Evolutionary conservation across 495 filamentous ascomycete genomes (phyloP).

Genomic region (Bathelium albidoporum): DNA sequence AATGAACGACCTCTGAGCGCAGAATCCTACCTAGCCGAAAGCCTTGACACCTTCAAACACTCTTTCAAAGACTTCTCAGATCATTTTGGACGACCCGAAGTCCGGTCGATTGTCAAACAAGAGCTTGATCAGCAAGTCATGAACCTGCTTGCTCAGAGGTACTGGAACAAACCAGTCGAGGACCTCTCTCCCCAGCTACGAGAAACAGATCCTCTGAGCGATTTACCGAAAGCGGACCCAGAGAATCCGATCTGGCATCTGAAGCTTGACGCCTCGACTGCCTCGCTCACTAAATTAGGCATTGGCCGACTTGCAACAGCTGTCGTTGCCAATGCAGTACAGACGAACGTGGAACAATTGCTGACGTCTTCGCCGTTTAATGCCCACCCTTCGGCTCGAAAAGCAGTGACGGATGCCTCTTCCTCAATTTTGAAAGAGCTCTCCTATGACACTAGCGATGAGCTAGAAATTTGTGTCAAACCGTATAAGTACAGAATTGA

Average conservation of each 20-base stretch:
- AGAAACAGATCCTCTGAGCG: constrained; percentile 62
- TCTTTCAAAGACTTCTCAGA: constrained; percentile 90
- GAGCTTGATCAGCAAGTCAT: constrained; percentile 92
- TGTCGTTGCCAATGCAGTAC: constrained; percentile 78
- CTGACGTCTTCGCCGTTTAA: constrained; percentile 71
- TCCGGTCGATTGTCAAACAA: constrained; percentile 78
- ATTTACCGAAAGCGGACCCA: constrained; percentile 71
- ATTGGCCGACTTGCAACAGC: constrained; percentile 87
- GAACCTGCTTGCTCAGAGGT: constrained; percentile 86
- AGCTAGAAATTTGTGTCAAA: constrained; percentile 99
- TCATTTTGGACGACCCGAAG: constrained; percentile 77
- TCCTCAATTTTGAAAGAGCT: constrained; percentile 83
- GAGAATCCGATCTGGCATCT: constrained; percentile 85
- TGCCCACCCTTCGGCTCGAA: constrained; percentile 79
- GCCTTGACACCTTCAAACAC: constrained; percentile 93
- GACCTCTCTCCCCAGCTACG: constrained; percentile 51
- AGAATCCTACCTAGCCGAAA: constrained; percentile 91
- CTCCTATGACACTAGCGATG: constrained; percentile 91
- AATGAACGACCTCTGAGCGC: constrained; percentile 92
- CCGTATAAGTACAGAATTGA: constrained; percentile 98
- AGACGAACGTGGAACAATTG: constrained; percentile 71
- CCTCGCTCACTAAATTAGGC: constrained; percentile 81
- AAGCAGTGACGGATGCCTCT: constrained; percentile 82
- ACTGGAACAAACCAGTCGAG: constrained; percentile 97
- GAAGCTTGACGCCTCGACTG: constrained; percentile 86